Evolutionary conservation across 441 rosid species (phyloP), one percentile per base, ranked within the genome.

Genomic region (Macaranga tanarius): DNA sequence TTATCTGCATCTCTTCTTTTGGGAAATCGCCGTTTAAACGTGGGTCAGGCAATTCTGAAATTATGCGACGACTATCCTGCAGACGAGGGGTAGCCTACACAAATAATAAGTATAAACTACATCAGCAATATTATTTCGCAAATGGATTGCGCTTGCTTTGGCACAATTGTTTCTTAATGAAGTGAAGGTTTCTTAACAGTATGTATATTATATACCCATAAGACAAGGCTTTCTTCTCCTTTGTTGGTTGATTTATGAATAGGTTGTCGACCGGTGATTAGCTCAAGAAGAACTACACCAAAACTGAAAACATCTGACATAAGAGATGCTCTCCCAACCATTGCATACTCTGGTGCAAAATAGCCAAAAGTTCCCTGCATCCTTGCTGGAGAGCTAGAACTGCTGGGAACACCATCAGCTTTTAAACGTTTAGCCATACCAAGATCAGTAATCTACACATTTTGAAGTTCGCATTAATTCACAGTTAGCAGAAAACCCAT

Each of bases 271-370:
- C 99, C 99, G 5, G 97, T 91, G 75, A 92, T 88, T 72, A 95
- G 90, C 88, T 95, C 99, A 52, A 95, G 96, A 64, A 95, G 87
- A 76, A 95, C 99, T 28, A 95, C 99, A 62, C 99, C 99, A 3
- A 92, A 92, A 80, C 99, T 95, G 79, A 92, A 95, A 75, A 95
- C 99, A 78, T 95, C 99, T 5, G 99, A 91, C 92, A 91, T 95
- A 7, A 82, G 86, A 38, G 98, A 95, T 63, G 96, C 96, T 77
- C 95, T 86, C 81, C 99, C 98, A 59, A 91, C 81, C 71, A 92
- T 91, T 12, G 97, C 97, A 56, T 90, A 95, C 79, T 95, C 98
- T 11, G 99, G 99, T 15, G 98, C 99, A 83, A 95, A 92, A 82
- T 95, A 95, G 70, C 99, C 97, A 79, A 95, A 95, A 31, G 98